Percentiles rank a stretch among this genome's conserved stretches.
These are phyloP conservation scores for Exsudoporus frostii DNA, from an alignment of 768 basidiomycete genomes.

Conservation along the genomic window DNA sequence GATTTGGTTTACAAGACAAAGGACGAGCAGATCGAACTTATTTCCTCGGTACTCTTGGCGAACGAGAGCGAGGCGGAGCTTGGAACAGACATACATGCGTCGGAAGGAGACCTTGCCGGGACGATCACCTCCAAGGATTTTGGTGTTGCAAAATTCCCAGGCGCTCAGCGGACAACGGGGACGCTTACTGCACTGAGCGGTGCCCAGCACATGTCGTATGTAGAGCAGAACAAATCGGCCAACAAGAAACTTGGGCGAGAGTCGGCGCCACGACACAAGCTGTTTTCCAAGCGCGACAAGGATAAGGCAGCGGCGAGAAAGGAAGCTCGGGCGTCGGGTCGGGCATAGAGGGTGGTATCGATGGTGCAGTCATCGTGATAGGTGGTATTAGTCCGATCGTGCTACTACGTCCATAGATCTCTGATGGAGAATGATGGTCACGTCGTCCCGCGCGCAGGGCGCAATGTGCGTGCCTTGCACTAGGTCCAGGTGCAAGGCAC, in stretches of 20 bases:
- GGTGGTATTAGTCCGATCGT: conserved; percentile 16
- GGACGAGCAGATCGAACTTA: conserved; percentile 93
- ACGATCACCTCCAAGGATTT: conserved; percentile 87
- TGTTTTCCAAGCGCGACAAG: conserved; percentile 82
- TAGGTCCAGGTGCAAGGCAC: conserved; percentile 28
- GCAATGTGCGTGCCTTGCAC: conserved; percentile 20
- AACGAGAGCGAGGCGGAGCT: conserved; percentile 90
- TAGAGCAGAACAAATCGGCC: conserved; percentile 88
- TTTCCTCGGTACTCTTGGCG: conserved; percentile 88
- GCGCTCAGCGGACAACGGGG: conserved; percentile 75
- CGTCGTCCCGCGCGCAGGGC: conserved; percentile 13
- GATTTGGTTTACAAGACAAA: conserved; percentile 89
- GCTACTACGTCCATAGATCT: conserved; percentile 8
- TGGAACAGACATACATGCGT: conserved; percentile 77
- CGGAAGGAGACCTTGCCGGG: conserved; percentile 81
- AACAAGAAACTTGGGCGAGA: conserved; percentile 73
- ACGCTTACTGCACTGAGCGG: conserved; percentile 83
- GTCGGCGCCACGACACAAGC: conserved; percentile 60
- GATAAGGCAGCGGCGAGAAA: conserved; percentile 57
- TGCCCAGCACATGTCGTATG: conserved; percentile 88
- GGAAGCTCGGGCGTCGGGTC: conserved; percentile 36
- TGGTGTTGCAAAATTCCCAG: conserved; percentile 61
- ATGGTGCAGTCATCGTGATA: conserved; percentile 9
- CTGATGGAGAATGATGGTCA: conserved; percentile 11
- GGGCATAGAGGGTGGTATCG: conserved; percentile 18